Base-by-base conservation (phyloP, 2,329 filamentous ascomycete genomes). In the Raffaelea deltoideospora region DNA sequence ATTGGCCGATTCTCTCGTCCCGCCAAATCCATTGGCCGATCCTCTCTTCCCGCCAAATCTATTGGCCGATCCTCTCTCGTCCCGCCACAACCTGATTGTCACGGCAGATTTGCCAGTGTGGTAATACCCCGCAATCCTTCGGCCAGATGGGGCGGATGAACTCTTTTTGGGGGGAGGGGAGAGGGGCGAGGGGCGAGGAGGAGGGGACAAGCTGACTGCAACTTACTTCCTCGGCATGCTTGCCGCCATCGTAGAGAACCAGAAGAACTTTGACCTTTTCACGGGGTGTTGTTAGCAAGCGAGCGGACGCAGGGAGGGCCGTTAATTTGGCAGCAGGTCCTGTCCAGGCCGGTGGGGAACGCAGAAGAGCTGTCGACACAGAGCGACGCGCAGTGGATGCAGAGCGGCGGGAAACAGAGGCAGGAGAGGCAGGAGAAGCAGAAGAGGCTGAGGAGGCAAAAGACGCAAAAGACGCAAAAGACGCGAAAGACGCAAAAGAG, bases 221-320 rank as follows among this genome's bases (percentile, higher is more conserved):
- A 15, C 65, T 59, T 58, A 92, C 85, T 55, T 95, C 72, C 63
- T 81, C 66, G 65, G 87, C 86, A 68, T 94, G 85, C 66, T 85
- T 67, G 57, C 76, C 72, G 59, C 86, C 87, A 64, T 95, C 87
- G 70, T 95, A 95, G 50, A 94, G 74, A 51, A 93, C 83, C 56
- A 87, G 70, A 57, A 95, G 79, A 64, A 95, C 83, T 69, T 95
- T 95, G 67, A 87, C 87, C 86, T 95, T 58, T 61, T 62, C 56
- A 55, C 54, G 57, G 50, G 48, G 45, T 43, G 58, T 59, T 50
- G 65, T 69, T 54, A 69, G 65, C 61, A 60, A 72, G 64, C 73
- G 72, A 50, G 66, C 66, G 47, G 76, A 67, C 54, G 71, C 69
- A 43, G 31, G 33, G 18, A 40, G 33, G 37, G 39, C n/a, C n/a